Evolutionary conservation across 148 eudicot genomes (phyloP).

Genomic region (Chenopodium quinoa): DNA sequence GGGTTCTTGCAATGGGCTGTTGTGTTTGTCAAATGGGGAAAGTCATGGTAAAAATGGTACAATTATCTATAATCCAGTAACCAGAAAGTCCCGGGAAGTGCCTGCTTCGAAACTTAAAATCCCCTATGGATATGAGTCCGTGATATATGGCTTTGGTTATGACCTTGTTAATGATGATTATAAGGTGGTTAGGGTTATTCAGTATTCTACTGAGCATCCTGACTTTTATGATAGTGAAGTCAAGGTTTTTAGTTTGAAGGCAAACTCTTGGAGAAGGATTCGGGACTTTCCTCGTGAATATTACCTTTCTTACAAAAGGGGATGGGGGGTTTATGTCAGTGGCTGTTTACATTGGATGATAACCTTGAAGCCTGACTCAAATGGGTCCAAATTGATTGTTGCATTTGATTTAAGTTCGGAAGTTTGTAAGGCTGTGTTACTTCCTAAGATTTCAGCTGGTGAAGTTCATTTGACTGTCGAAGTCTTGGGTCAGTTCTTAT

Average conservation of each 20-base stretch:
- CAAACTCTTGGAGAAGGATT: conserved; percentile 37
- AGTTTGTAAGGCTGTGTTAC: conserved; percentile 20
- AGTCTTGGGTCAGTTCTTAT: conserved; percentile 31
- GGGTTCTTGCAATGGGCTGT: conserved; percentile 56
- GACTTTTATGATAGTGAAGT: conserved; percentile 27
- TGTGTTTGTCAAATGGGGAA: conserved; percentile 43
- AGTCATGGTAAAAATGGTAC: conserved; percentile 18
- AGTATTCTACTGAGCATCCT: conserved; percentile 1
- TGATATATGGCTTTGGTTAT: conserved; percentile 51
- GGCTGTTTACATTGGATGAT: conserved; percentile 45
- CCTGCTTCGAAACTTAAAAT: conserved; percentile 29
- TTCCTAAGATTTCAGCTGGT: conserved; percentile 21
- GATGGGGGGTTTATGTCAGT: conserved; percentile 23
- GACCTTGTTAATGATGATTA: conserved; percentile 41
- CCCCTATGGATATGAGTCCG: conserved; percentile 1
- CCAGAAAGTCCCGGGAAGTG: conserved; percentile 26
- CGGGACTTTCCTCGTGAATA: conserved; percentile 27
- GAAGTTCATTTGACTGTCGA: conserved; percentile 17
- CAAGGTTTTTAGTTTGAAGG: conserved; percentile 39
- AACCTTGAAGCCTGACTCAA: conserved; percentile 1
- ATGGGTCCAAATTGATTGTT: conserved; percentile 17
- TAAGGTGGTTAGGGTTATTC: conserved; percentile 47
- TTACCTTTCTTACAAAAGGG: conserved; percentile 20
- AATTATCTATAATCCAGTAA: conserved; percentile 47
- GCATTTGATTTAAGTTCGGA: conserved; percentile 38